These are phyloP conservation scores for Pezicula radicicola DNA, from an alignment of 2,329 filamentous ascomycete genomes.

Conservation along the genomic window DNA sequence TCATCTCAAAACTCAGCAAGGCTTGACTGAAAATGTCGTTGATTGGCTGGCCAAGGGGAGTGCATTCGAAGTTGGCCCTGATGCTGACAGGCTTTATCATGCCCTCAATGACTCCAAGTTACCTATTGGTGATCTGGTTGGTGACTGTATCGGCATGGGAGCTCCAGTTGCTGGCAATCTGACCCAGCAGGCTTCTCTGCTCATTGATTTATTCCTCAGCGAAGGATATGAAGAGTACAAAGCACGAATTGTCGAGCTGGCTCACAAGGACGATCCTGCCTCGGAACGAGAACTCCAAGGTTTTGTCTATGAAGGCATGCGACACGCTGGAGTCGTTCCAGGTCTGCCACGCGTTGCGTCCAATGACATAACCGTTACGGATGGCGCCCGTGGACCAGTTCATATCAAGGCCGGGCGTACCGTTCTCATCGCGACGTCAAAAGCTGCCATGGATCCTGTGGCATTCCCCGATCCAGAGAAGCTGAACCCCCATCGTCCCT, in stretches of 20 bases:
- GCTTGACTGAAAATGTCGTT: constrained; percentile 37
- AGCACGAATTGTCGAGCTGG: constrained; percentile 45
- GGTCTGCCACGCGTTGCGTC: constrained; percentile 48
- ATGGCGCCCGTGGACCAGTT: constrained; percentile 44
- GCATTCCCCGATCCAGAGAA: constrained; percentile 38
- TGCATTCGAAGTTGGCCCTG: constrained; percentile 44
- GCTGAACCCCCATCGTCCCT: constrained; percentile 38
- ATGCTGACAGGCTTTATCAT: constrained; percentile 49
- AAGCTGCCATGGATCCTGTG: constrained; percentile 35
- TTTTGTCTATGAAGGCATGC: constrained; percentile 53
- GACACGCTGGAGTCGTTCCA: constrained; percentile 47
- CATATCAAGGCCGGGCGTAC: constrained; percentile 40
- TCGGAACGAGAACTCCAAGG: constrained; percentile 46
- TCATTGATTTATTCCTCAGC: constrained; percentile 50
- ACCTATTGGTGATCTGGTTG: constrained; percentile 44
- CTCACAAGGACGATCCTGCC: constrained; percentile 37
- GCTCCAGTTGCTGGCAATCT: constrained; percentile 48
- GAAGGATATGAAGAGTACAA: constrained; percentile 48
- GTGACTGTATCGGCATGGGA: constrained; percentile 46
- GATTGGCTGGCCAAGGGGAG: constrained; percentile 46
- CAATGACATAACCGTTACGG: constrained; percentile 36
- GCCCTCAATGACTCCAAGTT: constrained; percentile 42
- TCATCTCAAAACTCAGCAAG: constrained; percentile 42
- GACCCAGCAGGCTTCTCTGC: constrained; percentile 49
- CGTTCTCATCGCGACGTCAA: constrained; percentile 40